Evolutionary conservation across 2,329 filamentous ascomycete genomes (phyloP).

Genomic region (Zopfia rhizophila): DNA sequence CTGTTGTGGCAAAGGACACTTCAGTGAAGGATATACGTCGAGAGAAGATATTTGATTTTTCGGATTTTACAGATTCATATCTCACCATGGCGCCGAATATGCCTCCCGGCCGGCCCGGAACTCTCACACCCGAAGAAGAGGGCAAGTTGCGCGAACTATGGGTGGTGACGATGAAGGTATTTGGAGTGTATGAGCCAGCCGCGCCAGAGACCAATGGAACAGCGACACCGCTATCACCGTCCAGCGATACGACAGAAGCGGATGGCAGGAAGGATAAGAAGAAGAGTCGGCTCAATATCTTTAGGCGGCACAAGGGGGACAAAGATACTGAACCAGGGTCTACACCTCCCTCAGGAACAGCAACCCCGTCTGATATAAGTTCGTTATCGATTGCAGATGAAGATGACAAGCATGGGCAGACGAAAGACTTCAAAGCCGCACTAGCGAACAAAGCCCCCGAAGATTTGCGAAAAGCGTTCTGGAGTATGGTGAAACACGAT

Average conservation of each 20-base stretch:
- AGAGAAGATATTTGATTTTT: slow-evolving; percentile 28
- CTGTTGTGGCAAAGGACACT: slow-evolving; percentile 23
- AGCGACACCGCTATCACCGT: slow-evolving; percentile 24
- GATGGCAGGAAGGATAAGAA: slow-evolving; percentile 69
- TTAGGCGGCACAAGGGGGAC: slow-evolving; percentile 68
- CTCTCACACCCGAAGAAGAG: slow-evolving; percentile 89
- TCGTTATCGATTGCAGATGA: slow-evolving; percentile 45
- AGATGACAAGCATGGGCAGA: slow-evolving; percentile 94
- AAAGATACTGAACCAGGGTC: slow-evolving; percentile 54
- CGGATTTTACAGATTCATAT: slow-evolving; percentile 40
- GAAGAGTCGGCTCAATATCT: slow-evolving; percentile 78
- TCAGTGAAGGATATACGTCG: slow-evolving; percentile 16
- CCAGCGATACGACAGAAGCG: slow-evolving; percentile 28
- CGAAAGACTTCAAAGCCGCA: slow-evolving; percentile 84
- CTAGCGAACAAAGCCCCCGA: slow-evolving; percentile 81
- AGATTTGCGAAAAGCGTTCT: slow-evolving; percentile 81
- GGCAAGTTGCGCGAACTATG: slow-evolving; percentile 89
- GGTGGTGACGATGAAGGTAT: slow-evolving; percentile 78
- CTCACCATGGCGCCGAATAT: slow-evolving; percentile 53
- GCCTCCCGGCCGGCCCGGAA: slow-evolving; percentile 80
- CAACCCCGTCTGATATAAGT: slow-evolving; percentile 42
- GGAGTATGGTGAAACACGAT: slow-evolving; percentile 95
- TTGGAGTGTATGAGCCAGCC: slow-evolving; percentile 65
- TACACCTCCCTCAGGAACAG: slow-evolving; percentile 32
- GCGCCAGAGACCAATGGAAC: slow-evolving; percentile 43